Percentiles rank a stretch among this genome's conserved stretches.
phyloP scores from a whole-genome alignment of 2,329 filamentous ascomycete genomes.

The Macroventuria anomochaeta region DNA sequence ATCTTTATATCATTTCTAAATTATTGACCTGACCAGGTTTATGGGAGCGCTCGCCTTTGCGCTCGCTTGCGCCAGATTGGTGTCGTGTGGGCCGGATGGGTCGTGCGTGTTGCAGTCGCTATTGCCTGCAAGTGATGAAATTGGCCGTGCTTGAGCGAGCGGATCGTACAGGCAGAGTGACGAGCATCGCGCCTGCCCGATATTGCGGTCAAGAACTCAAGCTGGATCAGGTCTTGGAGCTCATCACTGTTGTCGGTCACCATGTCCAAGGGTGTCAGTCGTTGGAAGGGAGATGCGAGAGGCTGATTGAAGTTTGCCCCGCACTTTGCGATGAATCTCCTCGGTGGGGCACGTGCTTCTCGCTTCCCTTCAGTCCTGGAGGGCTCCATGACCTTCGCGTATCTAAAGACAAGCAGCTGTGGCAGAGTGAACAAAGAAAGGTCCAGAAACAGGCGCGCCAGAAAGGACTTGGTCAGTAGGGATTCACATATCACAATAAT shows the following conservation, averaged over 20 bases:
- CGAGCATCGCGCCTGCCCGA: neutral
- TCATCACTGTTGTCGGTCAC: neutral
- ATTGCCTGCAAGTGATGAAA: neutral
- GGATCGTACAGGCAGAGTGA: neutral
- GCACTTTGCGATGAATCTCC: neutral
- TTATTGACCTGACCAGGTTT: no score
- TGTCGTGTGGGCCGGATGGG: neutral
- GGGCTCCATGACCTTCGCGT: neutral
- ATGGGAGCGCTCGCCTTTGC: neutral
- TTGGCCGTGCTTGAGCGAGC: constrained; percentile 1
- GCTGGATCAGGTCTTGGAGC: no score
- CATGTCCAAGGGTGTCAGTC: neutral
- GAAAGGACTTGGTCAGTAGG: no score
- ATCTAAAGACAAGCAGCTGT: no score
- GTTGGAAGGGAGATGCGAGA: neutral
- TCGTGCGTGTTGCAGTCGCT: neutral
- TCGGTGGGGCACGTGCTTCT: constrained; percentile 14
- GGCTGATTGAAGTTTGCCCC: constrained; percentile 7
- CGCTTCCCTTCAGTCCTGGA: no score
- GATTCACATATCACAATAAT: no score
- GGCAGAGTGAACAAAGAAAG: no score
- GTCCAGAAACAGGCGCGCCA: no score
- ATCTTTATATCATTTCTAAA: constrained; percentile 3
- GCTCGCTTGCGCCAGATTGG: neutral
- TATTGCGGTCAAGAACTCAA: no score